Base-by-base conservation (phyloP, 2,329 filamentous ascomycete genomes). In the Monilinia fructigena region DNA sequence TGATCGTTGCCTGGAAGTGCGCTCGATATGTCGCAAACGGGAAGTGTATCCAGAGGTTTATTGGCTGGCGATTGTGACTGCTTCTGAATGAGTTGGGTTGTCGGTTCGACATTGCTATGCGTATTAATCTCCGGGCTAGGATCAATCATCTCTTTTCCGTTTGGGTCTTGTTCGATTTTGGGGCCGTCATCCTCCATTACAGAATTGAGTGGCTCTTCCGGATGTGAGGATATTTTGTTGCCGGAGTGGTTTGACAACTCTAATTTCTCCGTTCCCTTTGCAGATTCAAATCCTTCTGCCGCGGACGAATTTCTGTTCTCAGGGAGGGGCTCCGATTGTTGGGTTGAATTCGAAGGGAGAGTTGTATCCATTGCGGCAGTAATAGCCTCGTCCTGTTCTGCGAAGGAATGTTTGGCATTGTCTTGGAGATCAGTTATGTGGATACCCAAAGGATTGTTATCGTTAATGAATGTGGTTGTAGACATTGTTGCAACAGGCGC, bases 401-500 rank as follows among this genome's bases (percentile, higher is more conserved):
- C 28, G 48, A 18, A 35, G 28, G 14, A 12, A 5, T 12, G n/a
- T 16, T 16, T 20, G 12, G 16, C 45, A n/a, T 31, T 47, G 4
- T 59, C 26, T 26, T 35, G 56, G 14, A 10, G 20, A 18, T 48
- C 28, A 14, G 6, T 40, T 8, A 26, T 14, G 16, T 23, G 26
- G 8, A 42, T 18, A 4, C 8, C 14, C 42, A 59, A 16, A 18
- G 31, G 11, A 11, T 8, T 40, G n/a, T 53, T 23, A 11, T 42
- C 54, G 31, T 23, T 1, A 28, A 31, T 3, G n/a, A 55, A 42
- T 20, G 12, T 54, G 55, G 38, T 18, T 31, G 55, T 53, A 28
- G 63, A 65, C 63, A 65, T 65, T 26, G 55, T 60, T 52, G 63
- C 63, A 50, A 65, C 63, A 20, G 63, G 63, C 55, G 63, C 63